Percentiles rank a stretch among this genome's conserved stretches.
These are phyloP conservation scores for Magnusiomyces ingens DNA, from an alignment of 1,139 yeast genomes.

Conservation along the genomic window DNA sequence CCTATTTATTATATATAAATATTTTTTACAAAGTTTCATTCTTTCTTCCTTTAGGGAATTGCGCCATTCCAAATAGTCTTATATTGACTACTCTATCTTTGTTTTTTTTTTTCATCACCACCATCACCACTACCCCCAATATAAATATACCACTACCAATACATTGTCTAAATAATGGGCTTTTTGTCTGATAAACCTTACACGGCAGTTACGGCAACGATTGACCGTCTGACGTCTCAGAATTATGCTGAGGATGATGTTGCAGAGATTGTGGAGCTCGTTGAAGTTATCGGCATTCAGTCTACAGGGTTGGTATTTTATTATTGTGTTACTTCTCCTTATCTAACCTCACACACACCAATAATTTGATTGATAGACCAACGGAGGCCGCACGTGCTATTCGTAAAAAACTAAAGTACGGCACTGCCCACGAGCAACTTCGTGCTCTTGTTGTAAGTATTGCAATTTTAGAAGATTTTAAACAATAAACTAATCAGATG, in stretches of 20 bases:
- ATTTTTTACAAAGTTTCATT: background rate
- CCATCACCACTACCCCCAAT: no score
- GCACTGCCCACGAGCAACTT: conserved; percentile 52
- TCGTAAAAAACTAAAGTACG: conserved; percentile 83
- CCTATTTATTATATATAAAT: background rate
- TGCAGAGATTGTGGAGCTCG: conserved; percentile 38
- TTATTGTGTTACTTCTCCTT: background rate
- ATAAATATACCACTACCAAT: no score
- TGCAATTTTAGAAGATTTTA: background rate
- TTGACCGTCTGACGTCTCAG: conserved; percentile 40
- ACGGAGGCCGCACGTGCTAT: conserved; percentile 86
- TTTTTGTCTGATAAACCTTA: conserved; percentile 39
- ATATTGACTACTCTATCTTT: background rate
- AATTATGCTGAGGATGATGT: conserved; percentile 36
- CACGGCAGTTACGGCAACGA: conserved; percentile 45
- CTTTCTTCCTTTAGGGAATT: background rate
- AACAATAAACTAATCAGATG: background rate
- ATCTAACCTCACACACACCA: background rate
- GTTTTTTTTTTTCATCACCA: background rate
- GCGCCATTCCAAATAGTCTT: background rate
- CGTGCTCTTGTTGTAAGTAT: conserved; percentile 50
- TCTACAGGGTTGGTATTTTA: conserved; percentile 32
- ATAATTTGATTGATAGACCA: conserved; percentile 38
- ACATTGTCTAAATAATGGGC: conserved; percentile 35
- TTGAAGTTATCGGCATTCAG: conserved; percentile 41